These are phyloP conservation scores for Sutorius eximius DNA, from an alignment of 1,284 basidiomycete genomes.

Conservation along the genomic window DNA sequence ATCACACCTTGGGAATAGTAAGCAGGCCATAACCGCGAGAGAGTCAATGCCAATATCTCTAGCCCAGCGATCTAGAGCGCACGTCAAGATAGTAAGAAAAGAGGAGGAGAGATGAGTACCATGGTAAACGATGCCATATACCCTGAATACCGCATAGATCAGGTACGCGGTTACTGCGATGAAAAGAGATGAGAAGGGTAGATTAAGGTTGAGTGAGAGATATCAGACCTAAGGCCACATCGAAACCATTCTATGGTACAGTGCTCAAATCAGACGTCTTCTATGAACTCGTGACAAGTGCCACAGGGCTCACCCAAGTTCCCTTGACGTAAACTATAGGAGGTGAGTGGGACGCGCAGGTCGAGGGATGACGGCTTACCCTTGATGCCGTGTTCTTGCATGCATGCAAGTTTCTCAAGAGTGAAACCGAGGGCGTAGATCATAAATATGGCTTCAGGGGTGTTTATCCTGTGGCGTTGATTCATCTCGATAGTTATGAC, in stretches of 20 bases:
- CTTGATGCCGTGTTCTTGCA: slow-evolving; percentile 92
- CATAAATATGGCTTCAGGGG: slow-evolving; percentile 74
- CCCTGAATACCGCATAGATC: slow-evolving; percentile 70
- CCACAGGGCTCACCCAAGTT: slow-evolving; percentile 61
- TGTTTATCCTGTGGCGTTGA: slow-evolving; percentile 60
- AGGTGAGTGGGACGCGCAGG: slow-evolving; percentile 26
- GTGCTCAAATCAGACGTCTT: slow-evolving; percentile 23
- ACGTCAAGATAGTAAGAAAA: slow-evolving; percentile 7
- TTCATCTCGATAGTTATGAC: slow-evolving; percentile 79
- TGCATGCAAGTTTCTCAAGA: slow-evolving; percentile 88
- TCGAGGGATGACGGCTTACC: slow-evolving; percentile 39
- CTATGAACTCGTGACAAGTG: slow-evolving; percentile 9
- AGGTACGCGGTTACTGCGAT: slow-evolving; percentile 69
- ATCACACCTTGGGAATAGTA: slow-evolving; percentile 80
- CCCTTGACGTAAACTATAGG: slow-evolving; percentile 74
- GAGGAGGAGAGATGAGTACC: slow-evolving; percentile 37
- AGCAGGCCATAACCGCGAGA: slow-evolving; percentile 76
- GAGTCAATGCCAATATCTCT: slow-evolving; percentile 67
- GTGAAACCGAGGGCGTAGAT: slow-evolving; percentile 85
- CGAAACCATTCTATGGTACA: slow-evolving; percentile 76
- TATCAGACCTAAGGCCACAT: slow-evolving; percentile 74
- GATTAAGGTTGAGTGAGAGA: background rate
- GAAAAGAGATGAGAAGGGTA: slow-evolving; percentile 16
- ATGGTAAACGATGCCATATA: slow-evolving; percentile 66
- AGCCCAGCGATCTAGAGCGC: slow-evolving; percentile 55